Conservation (phyloP, 2,329 filamentous ascomycete genomes). For the Cladobotryum protrusum region DNA sequence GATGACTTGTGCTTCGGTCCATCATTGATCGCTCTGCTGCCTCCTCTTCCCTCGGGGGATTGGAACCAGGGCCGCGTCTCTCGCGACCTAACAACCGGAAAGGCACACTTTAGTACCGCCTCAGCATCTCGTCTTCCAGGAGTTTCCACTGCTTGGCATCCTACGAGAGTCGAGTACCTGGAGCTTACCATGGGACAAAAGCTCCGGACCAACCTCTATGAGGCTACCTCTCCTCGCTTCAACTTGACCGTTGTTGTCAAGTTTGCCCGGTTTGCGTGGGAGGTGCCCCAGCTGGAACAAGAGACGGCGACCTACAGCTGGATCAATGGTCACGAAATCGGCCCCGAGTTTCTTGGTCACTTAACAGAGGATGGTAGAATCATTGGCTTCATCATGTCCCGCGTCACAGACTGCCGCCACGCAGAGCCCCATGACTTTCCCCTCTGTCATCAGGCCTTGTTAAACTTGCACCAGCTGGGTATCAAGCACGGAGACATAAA, state of each 20-base stretch:
- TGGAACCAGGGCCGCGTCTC: constrained; percentile 35
- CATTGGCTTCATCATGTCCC: constrained; percentile 21
- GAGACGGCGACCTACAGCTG: constrained; percentile 24
- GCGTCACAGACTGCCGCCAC: constrained; percentile 16
- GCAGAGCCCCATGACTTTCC: constrained; percentile 19
- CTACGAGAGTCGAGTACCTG: constrained; percentile 27
- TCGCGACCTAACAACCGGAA: constrained; percentile 17
- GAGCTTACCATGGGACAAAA: constrained; percentile 21
- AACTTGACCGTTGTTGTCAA: constrained; percentile 1
- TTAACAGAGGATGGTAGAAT: constrained; percentile 23
- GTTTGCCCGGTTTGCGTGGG: constrained; percentile 14
- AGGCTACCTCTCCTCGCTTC: constrained; percentile 15
- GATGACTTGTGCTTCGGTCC: constrained; percentile 29
- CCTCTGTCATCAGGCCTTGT: constrained; percentile 22
- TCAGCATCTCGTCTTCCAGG: constrained; percentile 22
- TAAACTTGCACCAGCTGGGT: constrained; percentile 23
- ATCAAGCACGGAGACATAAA: constrained; percentile 30
- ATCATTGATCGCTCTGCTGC: constrained; percentile 26
- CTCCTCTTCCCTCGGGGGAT: constrained; percentile 31
- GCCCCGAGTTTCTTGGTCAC: constrained; percentile 25
- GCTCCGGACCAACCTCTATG: constrained; percentile 23
- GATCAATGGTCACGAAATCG: constrained; percentile 18
- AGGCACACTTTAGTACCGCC: constrained; percentile 22
- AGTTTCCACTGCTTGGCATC: constrained; percentile 30
- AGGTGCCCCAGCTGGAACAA: constrained; percentile 18